phyloP scores from a whole-genome alignment of 139 green algal genomes.

The Bryopsis sp. region DNA sequence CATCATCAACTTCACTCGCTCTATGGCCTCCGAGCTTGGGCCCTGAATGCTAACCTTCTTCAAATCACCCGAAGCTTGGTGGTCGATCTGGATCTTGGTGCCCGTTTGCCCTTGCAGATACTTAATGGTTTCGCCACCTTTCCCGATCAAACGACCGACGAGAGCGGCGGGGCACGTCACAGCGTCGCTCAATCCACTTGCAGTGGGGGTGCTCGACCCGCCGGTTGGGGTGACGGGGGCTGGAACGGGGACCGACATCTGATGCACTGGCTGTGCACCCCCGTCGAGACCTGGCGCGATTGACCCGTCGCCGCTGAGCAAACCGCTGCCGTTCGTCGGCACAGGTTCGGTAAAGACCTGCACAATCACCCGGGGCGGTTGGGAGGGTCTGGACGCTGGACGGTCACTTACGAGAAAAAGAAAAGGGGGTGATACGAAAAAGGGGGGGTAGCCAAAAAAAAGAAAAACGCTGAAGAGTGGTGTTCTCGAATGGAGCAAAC shows the following conservation, averaged over 20 bases:
- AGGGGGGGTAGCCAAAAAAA: too few species aligned
- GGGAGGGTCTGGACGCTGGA: too few species aligned
- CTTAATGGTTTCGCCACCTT: conserved; percentile 76
- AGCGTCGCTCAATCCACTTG: neutral
- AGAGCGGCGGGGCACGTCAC: conserved; percentile 19
- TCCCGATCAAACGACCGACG: conserved; percentile 81
- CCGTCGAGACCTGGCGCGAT: too few species aligned
- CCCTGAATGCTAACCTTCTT: conserved; percentile 70
- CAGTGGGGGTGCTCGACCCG: neutral
- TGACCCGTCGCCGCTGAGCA: too few species aligned
- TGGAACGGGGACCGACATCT: neutral
- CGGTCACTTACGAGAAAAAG: too few species aligned
- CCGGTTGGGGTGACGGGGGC: too few species aligned
- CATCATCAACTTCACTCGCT: conserved; percentile 38
- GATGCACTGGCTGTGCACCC: neutral
- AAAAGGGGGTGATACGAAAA: too few species aligned
- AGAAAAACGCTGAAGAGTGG: too few species aligned
- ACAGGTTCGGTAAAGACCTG: neutral
- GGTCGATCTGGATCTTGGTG: conserved; percentile 70
- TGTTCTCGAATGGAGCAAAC: too few species aligned
- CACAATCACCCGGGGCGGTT: neutral
- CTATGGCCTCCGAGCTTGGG: conserved; percentile 30
- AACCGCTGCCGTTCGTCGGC: neutral
- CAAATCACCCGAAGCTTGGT: conserved; percentile 41
- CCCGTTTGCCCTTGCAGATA: conserved; percentile 57